A percentile compares a stretch with the other conserved stretches of the same genome.
phyloP scores from a whole-genome alignment of 345 rosid genomes.

The Murraya koenigii region DNA sequence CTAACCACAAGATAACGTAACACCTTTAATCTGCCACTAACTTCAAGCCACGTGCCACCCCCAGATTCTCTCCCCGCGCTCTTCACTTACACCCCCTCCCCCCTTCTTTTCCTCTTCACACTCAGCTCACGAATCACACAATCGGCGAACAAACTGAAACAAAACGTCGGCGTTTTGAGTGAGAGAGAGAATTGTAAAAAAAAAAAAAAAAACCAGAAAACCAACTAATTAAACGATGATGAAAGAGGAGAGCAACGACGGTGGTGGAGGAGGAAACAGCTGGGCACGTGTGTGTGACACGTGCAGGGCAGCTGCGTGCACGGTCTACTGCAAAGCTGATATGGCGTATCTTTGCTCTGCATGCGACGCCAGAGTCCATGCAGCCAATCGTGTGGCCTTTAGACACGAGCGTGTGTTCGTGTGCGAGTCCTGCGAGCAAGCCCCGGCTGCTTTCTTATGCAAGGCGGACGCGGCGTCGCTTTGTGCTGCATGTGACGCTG shows the following conservation, averaged over 20 bases:
- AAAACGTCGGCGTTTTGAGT: not conserved
- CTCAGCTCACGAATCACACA: constrained; percentile 9
- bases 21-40: constrained; percentile 42
- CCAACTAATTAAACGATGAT: constrained; percentile 48
- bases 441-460: constrained; percentile 87
- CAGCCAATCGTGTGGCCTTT: constrained; percentile 79
- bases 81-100: constrained; percentile 24
- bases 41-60: constrained; percentile 36
- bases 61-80: constrained; percentile 38
- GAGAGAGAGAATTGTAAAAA: not conserved
- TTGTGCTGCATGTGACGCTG: constrained; percentile 72
- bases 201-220: no score
- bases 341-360: constrained; percentile 64
- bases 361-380: constrained; percentile 71
- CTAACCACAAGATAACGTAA: constrained; percentile 55
- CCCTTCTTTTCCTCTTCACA: not conserved
- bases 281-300: constrained; percentile 79
- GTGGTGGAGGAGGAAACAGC: constrained; percentile 25
- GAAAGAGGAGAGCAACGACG: constrained; percentile 49
- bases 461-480: constrained; percentile 93
- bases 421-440: constrained; percentile 75
- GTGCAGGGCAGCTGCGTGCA: constrained; percentile 67
- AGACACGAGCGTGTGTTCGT: constrained; percentile 87
- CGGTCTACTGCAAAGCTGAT: constrained; percentile 82
- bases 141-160: not conserved